Percentiles rank a stretch among this genome's conserved stretches.
phyloP scores from a whole-genome alignment of 192 early-diverging fungal genomes.

The Coemansia sp. region DNA sequence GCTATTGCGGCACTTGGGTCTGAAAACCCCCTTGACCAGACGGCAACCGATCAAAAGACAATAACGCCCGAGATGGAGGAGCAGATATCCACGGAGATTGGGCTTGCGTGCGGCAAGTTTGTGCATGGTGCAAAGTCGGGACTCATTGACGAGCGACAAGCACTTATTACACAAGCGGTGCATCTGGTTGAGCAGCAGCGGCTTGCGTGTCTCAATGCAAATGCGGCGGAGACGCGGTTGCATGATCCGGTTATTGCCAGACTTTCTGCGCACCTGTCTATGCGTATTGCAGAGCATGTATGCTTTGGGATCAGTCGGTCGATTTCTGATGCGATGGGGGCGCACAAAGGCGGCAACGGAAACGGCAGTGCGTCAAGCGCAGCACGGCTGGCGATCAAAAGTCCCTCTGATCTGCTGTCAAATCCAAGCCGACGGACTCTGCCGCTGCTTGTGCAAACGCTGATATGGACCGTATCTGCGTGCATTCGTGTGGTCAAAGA shows the following conservation, averaged over 20 bases:
- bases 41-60: background rate
- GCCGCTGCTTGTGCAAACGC: constrained; percentile 13
- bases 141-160: constrained; percentile 14
- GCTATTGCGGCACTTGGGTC: background rate
- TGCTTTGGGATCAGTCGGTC: constrained; percentile 13
- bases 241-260: constrained; percentile 17
- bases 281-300: constrained; percentile 20
- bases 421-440: constrained; percentile 17
- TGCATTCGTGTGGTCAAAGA: constrained; percentile 25
- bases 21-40: background rate
- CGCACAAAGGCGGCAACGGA: background rate
- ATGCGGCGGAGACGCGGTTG: constrained; percentile 15
- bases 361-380: background rate
- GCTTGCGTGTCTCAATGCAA: constrained; percentile 21
- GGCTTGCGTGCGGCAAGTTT: constrained; percentile 18
- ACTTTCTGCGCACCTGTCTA: constrained; percentile 23
- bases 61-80: constrained; percentile 14
- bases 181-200: constrained; percentile 49
- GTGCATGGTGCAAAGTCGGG: constrained; percentile 21
- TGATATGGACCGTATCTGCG: constrained; percentile 26
- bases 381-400: constrained; percentile 15
- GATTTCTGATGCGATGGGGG: constrained; percentile 7
- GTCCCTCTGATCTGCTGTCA: constrained; percentile 16
- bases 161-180: constrained; percentile 26
- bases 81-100: constrained; percentile 11